phyloP scores from a whole-genome alignment of 2,329 filamentous ascomycete genomes.

The Pseudogymnoascus sp. region DNA sequence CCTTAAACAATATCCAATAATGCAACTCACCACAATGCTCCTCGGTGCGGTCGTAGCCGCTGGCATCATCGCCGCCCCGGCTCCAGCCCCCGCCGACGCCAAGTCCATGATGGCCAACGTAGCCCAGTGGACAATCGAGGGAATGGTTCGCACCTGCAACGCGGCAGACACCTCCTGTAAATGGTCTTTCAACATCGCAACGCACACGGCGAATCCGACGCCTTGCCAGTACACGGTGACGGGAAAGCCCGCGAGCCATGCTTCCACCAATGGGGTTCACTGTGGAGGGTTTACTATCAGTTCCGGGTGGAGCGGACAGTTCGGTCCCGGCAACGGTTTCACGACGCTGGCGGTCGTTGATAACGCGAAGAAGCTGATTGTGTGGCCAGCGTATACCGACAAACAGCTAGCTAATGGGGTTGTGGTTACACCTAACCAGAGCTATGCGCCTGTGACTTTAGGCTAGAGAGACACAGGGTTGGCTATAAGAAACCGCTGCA shows the following conservation, averaged over 20 bases:
- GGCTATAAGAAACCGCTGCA: not conserved
- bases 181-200: conserved; percentile 39
- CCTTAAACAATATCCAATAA: conserved; percentile 17
- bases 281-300: conserved; percentile 46
- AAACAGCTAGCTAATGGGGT: conserved; percentile 38
- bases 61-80: conserved; percentile 32
- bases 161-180: conserved; percentile 34
- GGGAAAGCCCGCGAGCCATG: conserved; percentile 24
- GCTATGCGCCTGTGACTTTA: conserved; percentile 26
- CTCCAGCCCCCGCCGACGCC: conserved; percentile 18
- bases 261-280: conserved; percentile 33
- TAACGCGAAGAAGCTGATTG: conserved; percentile 36
- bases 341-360: conserved; percentile 46
- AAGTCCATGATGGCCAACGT: conserved; percentile 34
- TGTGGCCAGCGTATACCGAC: conserved; percentile 48
- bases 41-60: conserved; percentile 32
- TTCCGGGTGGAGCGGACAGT: conserved; percentile 49
- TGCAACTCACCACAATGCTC: conserved; percentile 38
- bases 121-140: conserved; percentile 37
- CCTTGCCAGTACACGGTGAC: conserved; percentile 35
- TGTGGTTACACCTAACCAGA: conserved; percentile 43
- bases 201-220: conserved; percentile 24
- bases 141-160: conserved; percentile 36
- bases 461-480: not conserved
- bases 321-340: conserved; percentile 45